Evolutionary conservation across 2,329 filamentous ascomycete genomes (phyloP).

Genomic region (Ascochyta lentis): DNA sequence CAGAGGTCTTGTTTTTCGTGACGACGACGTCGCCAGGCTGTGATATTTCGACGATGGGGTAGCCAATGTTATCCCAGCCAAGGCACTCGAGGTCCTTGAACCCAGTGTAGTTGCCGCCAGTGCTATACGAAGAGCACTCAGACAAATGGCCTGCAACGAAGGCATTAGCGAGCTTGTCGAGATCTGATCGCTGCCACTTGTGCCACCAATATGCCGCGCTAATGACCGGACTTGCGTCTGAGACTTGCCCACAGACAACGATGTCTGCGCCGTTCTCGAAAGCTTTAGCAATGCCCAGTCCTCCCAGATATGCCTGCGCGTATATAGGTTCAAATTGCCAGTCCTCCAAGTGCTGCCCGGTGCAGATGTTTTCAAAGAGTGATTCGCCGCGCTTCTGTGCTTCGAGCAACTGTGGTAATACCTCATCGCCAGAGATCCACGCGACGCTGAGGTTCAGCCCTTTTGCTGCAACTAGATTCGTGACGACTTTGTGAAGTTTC

Average conservation of each 20-base stretch:
- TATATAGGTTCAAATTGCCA: slow-evolving; percentile 46
- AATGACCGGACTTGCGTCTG: slow-evolving; percentile 54
- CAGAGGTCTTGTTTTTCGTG: slow-evolving; percentile 42
- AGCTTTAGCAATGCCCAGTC: slow-evolving; percentile 52
- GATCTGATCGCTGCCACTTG: slow-evolving; percentile 48
- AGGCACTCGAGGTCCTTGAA: slow-evolving; percentile 49
- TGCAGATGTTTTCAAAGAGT: slow-evolving; percentile 47
- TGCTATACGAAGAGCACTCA: slow-evolving; percentile 54
- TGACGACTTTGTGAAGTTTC: slow-evolving; percentile 35
- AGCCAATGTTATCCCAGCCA: slow-evolving; percentile 43
- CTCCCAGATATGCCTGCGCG: slow-evolving; percentile 53
- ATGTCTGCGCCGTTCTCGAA: slow-evolving; percentile 53
- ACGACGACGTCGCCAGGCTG: slow-evolving; percentile 34
- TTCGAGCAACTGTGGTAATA: slow-evolving; percentile 43
- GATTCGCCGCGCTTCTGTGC: slow-evolving; percentile 48
- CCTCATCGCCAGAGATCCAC: slow-evolving; percentile 55
- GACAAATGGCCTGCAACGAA: slow-evolving; percentile 55
- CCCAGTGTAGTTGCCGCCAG: slow-evolving; percentile 53
- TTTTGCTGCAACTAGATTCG: slow-evolving; percentile 30
- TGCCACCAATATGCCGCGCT: slow-evolving; percentile 56
- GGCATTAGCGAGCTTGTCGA: slow-evolving; percentile 52
- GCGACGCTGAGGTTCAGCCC: slow-evolving; percentile 42
- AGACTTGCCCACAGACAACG: slow-evolving; percentile 54
- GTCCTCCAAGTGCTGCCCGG: slow-evolving; percentile 47
- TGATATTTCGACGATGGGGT: slow-evolving; percentile 42